These are phyloP conservation scores for Syncephalis fuscata DNA, from an alignment of 371 early-diverging fungal species.

Conservation along the genomic window DNA sequence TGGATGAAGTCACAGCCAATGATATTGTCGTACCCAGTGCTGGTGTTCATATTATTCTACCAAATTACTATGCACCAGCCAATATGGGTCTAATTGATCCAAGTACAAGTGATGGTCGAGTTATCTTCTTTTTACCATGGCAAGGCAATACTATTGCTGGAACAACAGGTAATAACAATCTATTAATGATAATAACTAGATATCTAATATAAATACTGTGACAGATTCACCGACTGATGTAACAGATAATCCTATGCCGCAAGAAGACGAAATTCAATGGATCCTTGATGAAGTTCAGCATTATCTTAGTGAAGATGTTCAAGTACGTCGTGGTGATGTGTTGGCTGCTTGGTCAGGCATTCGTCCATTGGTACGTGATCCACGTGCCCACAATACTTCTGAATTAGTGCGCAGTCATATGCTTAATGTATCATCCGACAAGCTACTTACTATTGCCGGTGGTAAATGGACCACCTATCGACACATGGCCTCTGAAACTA, in stretches of 20 bases:
- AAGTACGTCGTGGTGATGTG: conserved; percentile 91
- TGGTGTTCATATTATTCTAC: conserved; percentile 95
- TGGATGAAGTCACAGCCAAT: conserved; percentile 55
- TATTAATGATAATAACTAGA: too few species aligned
- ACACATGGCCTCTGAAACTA: conserved; percentile 95
- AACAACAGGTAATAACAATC: conserved; percentile 42
- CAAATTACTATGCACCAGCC: conserved; percentile 84
- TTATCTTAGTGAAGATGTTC: conserved; percentile 71
- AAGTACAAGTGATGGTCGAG: conserved; percentile 93
- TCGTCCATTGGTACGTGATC: conserved; percentile 96
- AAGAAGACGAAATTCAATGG: conserved; percentile 92
- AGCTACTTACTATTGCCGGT: conserved; percentile 93
- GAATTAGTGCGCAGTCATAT: conserved; percentile 94
- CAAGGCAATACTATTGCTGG: conserved; percentile 96
- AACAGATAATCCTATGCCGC: conserved; percentile 67
- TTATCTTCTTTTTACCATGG: conserved; percentile 99
- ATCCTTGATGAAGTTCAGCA: conserved; percentile 86
- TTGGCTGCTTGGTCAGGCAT: conserved; percentile 98
- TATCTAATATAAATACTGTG: too few species aligned
- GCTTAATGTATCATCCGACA: conserved; percentile 70
- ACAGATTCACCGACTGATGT: conserved; percentile 71
- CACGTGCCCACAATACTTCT: conserved; percentile 77
- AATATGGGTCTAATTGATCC: conserved; percentile 98
- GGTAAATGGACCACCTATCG: conserved; percentile 99
- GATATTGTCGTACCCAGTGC: conserved; percentile 91